Conservation (phyloP, 23 red algal genomes). For the Pyropia yezoensis region DNA sequence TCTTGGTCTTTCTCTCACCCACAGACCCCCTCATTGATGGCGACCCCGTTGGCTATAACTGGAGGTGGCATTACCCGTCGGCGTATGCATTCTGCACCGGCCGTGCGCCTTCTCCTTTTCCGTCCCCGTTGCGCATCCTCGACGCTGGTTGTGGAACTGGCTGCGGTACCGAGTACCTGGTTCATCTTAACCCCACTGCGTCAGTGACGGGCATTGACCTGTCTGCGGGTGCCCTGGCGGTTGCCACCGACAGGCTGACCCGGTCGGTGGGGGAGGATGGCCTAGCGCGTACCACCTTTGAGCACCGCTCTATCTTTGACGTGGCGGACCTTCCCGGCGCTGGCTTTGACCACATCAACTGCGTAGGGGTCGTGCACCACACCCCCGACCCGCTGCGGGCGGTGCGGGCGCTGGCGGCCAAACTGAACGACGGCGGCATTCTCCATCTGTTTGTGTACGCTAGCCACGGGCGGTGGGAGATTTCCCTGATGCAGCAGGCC, state of each 20-base stretch:
- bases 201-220: conserved; percentile 83
- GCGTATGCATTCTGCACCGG: conserved; percentile 89
- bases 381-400: conserved; percentile 83
- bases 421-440: conserved; percentile 78
- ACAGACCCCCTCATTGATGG: conserved; percentile 79
- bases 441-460: conserved; percentile 98
- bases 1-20: background rate
- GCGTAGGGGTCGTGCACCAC: conserved; percentile 97
- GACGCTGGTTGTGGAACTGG: conserved; percentile 98
- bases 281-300: conserved; percentile 23
- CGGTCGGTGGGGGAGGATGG: conserved; percentile 39
- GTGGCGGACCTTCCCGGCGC: conserved; percentile 63
- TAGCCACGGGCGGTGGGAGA: conserved; percentile 85
- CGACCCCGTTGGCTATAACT: conserved; percentile 96
- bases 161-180: conserved; percentile 85
- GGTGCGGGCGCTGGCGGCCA: conserved; percentile 56
- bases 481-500: conserved; percentile 89
- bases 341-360: conserved; percentile 90
- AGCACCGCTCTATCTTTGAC: conserved; percentile 66
- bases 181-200: conserved; percentile 81
- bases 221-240: conserved; percentile 59
- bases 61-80: conserved; percentile 98
- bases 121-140: conserved; percentile 53
- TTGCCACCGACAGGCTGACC: conserved; percentile 65
- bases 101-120: conserved; percentile 21